Evolutionary conservation across 331 rosid species (phyloP).

Genomic region (Arachis monticola): DNA sequence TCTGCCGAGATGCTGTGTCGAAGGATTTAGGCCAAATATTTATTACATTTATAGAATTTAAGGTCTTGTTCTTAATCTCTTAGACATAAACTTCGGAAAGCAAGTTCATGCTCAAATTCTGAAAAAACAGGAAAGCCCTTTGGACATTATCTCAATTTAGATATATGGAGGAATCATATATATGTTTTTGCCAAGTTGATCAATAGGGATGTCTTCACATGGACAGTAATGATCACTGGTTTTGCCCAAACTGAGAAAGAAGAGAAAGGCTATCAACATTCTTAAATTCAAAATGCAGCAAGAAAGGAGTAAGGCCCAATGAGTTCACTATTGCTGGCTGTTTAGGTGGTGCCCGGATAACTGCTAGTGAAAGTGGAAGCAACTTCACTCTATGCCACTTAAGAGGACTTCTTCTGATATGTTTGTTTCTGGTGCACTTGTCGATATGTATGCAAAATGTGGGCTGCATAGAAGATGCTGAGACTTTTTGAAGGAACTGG

Average conservation of each 20-base stretch:
- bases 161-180: constrained; percentile 53
- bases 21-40: constrained; percentile 64
- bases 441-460: constrained; percentile 75
- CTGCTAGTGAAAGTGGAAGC: constrained; percentile 61
- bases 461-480: constrained; percentile 74
- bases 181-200: constrained; percentile 50
- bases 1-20: constrained; percentile 53
- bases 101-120: constrained; percentile 62
- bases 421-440: constrained; percentile 61
- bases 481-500: constrained; percentile 48
- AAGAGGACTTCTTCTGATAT: constrained; percentile 62
- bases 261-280: constrained; percentile 58
- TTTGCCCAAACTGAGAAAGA: constrained; percentile 53
- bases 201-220: constrained; percentile 57
- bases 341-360: constrained; percentile 62
- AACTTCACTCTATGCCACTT: constrained; percentile 63
- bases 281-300: constrained; percentile 55
- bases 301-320: constrained; percentile 66
- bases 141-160: constrained; percentile 64
- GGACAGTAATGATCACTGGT: constrained; percentile 67
- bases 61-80: constrained; percentile 68
- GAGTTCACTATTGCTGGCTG: constrained; percentile 65
- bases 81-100: constrained; percentile 55
- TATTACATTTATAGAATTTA: constrained; percentile 60
- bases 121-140: constrained; percentile 57